phyloP scores from a whole-genome alignment of 257 asterid genomes.

The Euphrasia confusa region DNA sequence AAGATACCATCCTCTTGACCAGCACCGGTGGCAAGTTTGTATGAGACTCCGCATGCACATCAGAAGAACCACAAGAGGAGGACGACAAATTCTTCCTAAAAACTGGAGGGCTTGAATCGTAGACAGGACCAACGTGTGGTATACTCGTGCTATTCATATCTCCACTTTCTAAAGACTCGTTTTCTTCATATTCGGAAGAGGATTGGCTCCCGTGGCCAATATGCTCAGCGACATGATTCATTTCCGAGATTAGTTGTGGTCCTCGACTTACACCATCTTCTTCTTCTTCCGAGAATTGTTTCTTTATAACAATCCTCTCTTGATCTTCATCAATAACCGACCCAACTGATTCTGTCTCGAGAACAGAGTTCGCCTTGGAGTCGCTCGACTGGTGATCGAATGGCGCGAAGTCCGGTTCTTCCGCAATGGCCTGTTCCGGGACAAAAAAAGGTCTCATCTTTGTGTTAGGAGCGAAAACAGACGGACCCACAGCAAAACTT shows the following conservation, averaged over 20 bases:
- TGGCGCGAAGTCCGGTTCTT: conserved; percentile 42
- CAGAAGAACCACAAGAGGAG: conserved; percentile 38
- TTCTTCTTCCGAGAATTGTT: conserved; percentile 24
- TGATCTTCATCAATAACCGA: conserved; percentile 18
- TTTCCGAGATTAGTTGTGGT: conserved; percentile 32
- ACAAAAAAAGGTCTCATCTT: conserved; percentile 60
- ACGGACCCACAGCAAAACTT: conserved; percentile 55
- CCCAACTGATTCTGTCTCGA: conserved; percentile 42
- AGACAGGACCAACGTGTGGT: conserved; percentile 54
- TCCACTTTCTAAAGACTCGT: conserved; percentile 27
- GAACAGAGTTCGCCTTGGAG: conserved; percentile 43
- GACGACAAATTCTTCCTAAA: conserved; percentile 30
- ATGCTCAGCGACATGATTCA: conserved; percentile 41
- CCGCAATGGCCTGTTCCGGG: conserved; percentile 42
- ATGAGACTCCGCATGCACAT: conserved; percentile 36
- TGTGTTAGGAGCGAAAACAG: conserved; percentile 46
- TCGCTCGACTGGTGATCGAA: conserved; percentile 57
- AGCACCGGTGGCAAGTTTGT: conserved; percentile 24
- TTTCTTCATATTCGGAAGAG: conserved; percentile 34
- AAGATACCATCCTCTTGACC: conserved; percentile 34
- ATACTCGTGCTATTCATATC: conserved; percentile 22
- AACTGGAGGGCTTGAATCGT: conserved; percentile 62
- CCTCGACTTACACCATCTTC: conserved; percentile 26
- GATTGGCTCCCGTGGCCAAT: conserved; percentile 71
- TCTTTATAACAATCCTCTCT: conserved; percentile 17